These are phyloP conservation scores for Cymbidium sinense DNA, from an alignment of 106 monocot genomes.

Conservation along the genomic window DNA sequence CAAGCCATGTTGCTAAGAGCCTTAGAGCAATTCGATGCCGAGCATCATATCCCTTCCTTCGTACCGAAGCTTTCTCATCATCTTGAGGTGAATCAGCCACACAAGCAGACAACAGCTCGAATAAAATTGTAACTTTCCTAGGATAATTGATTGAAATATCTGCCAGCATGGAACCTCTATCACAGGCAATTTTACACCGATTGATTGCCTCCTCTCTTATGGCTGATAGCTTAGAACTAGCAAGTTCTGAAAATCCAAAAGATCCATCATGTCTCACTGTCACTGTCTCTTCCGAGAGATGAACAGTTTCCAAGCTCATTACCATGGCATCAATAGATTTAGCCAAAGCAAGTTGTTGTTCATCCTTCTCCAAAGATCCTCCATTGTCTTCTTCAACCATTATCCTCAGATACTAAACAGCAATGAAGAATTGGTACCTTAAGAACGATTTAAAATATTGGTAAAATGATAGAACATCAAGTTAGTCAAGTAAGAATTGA, in stretches of 20 bases:
- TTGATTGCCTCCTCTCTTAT: constrained; percentile 9
- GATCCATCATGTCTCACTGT: neutral
- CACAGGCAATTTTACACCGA: neutral
- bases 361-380: constrained; percentile 36
- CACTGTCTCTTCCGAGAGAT: constrained; percentile 5
- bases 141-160: constrained; percentile 32
- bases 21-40: constrained; percentile 81
- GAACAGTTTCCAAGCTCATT: constrained; percentile 44
- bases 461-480: constrained; percentile 1
- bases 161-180: constrained; percentile 14
- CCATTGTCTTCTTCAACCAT: constrained; percentile 66
- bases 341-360: constrained; percentile 56
- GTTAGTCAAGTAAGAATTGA: neutral
- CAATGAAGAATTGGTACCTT: constrained; percentile 1
- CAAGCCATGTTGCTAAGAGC: constrained; percentile 74
- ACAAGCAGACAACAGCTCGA: constrained; percentile 88
- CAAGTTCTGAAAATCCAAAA: constrained; percentile 19
- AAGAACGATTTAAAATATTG: neutral
- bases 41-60: constrained; percentile 90
- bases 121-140: constrained; percentile 57
- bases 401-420: constrained; percentile 55
- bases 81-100: constrained; percentile 70
- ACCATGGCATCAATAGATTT: constrained; percentile 74
- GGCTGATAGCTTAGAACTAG: constrained; percentile 14
- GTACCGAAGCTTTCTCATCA: constrained; percentile 17